A percentile compares a stretch with the other conserved stretches of the same genome.
Evolutionary conservation across 2,329 filamentous ascomycete genomes (phyloP).

Genomic region (Samsoniella hepiali): DNA sequence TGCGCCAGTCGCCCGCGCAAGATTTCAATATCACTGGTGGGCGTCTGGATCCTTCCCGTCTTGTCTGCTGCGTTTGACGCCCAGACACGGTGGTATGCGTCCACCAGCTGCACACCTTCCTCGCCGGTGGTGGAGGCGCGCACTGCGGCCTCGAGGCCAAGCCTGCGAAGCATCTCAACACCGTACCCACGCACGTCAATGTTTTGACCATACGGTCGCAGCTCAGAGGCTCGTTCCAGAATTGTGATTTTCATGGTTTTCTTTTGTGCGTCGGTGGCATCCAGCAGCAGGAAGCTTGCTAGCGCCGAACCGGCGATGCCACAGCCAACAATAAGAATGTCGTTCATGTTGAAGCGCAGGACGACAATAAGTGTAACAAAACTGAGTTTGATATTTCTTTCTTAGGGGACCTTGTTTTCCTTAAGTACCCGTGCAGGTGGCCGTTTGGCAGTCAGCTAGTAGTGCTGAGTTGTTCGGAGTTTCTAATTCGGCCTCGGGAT

Average conservation of each 20-base stretch:
- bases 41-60: constrained; percentile 40
- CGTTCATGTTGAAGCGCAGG: background rate
- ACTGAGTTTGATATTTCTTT: background rate
- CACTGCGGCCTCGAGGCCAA: constrained; percentile 39
- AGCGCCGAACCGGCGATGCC: constrained; percentile 44
- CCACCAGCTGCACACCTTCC: constrained; percentile 45
- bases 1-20: constrained; percentile 47
- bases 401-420: background rate
- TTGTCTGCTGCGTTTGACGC: constrained; percentile 42
- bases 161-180: constrained; percentile 35
- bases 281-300: constrained; percentile 39
- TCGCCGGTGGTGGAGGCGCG: constrained; percentile 43
- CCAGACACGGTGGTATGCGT: constrained; percentile 34
- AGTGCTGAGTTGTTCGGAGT: background rate
- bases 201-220: constrained; percentile 42
- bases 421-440: background rate
- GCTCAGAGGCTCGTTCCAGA: constrained; percentile 37
- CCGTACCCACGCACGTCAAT: constrained; percentile 45
- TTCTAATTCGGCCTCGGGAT: constrained; percentile 5
- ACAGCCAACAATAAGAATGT: constrained; percentile 46
- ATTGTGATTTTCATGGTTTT: constrained; percentile 34
- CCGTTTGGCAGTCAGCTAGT: background rate
- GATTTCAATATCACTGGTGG: constrained; percentile 58
- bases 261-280: constrained; percentile 23
- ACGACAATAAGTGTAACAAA: too few relatives aligned